phyloP scores from a whole-genome alignment of 1,284 basidiomycete genomes.

The Ceratobasidium sp. region DNA sequence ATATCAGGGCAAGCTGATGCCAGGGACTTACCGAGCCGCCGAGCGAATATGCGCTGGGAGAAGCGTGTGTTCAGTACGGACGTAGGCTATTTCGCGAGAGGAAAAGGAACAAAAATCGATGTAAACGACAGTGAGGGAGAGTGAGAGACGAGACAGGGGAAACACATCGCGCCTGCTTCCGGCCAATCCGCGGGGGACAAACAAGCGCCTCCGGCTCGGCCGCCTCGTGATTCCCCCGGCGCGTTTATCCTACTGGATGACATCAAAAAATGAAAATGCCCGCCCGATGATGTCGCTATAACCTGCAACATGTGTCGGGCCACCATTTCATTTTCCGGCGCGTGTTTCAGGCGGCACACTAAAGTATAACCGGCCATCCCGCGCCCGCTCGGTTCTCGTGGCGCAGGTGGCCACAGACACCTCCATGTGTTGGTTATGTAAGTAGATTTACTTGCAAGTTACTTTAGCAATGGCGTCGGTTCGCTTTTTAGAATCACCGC shows the following conservation, averaged over 20 bases:
- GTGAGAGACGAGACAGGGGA: constrained; percentile 21
- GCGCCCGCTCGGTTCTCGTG: background rate
- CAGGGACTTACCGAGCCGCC: constrained; percentile 11
- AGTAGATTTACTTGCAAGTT: too few relatives aligned
- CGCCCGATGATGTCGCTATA: constrained; percentile 2
- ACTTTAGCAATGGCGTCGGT: background rate
- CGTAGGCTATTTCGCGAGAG: background rate
- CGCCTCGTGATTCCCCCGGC: constrained; percentile 5
- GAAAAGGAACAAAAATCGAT: background rate
- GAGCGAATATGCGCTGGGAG: background rate
- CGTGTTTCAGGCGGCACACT: constrained; percentile 6
- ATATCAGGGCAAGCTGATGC: constrained; percentile 19
- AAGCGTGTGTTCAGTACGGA: background rate
- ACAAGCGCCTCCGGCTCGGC: constrained; percentile 31
- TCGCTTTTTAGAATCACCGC: background rate
- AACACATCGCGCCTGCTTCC: constrained; percentile 38
- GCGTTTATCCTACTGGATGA: background rate
- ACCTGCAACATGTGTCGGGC: constrained; percentile 7
- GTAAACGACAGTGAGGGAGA: background rate
- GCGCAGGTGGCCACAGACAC: constrained; percentile 11
- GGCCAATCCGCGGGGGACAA: constrained; percentile 22
- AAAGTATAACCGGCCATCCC: background rate
- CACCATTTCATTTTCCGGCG: background rate
- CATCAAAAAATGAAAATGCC: constrained; percentile 22
- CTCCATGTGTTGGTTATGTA: constrained; percentile 4